Conservation (phyloP, 2,329 filamentous ascomycete genomes). For the Colletotrichum higginsianum region DNA sequence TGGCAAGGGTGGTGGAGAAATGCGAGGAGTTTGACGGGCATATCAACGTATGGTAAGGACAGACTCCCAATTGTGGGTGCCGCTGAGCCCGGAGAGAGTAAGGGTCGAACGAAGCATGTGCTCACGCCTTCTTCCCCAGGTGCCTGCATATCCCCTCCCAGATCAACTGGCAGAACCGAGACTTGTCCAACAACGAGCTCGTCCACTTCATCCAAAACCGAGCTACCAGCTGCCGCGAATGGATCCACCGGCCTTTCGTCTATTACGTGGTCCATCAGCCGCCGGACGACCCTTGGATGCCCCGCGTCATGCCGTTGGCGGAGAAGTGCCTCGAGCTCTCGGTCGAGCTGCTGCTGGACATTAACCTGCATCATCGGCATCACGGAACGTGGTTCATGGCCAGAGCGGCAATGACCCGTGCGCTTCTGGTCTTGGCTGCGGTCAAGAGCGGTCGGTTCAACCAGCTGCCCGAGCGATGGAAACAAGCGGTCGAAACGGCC, state of each 20-base stretch:
- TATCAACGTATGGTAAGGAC: slow-evolving; percentile 45
- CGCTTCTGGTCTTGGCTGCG: slow-evolving; percentile 49
- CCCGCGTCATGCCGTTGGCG: slow-evolving; percentile 42
- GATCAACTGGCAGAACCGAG: slow-evolving; percentile 37
- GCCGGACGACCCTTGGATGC: slow-evolving; percentile 33
- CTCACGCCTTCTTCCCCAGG: slow-evolving; percentile 14
- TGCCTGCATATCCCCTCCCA: slow-evolving; percentile 43
- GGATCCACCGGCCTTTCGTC: slow-evolving; percentile 51
- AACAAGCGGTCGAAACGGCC: slow-evolving; percentile 44
- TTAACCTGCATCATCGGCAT: slow-evolving; percentile 49
- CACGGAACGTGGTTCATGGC: slow-evolving; percentile 51
- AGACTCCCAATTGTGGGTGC: neutral
- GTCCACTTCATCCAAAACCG: slow-evolving; percentile 46
- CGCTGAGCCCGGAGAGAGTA: neutral
- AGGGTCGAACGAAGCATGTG: neutral
- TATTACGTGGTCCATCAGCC: slow-evolving; percentile 48
- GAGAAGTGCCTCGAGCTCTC: slow-evolving; percentile 45
- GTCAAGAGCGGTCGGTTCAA: slow-evolving; percentile 39
- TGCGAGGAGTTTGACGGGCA: slow-evolving; percentile 45
- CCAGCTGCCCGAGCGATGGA: slow-evolving; percentile 43
- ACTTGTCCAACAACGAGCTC: slow-evolving; percentile 41
- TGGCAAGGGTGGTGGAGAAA: slow-evolving; percentile 43
- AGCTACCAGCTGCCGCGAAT: slow-evolving; percentile 45
- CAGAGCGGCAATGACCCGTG: slow-evolving; percentile 43
- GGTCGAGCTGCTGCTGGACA: slow-evolving; percentile 43